These are phyloP conservation scores for Nicotiana rustica DNA, from an alignment of 305 asterid genomes.

Conservation along the genomic window DNA sequence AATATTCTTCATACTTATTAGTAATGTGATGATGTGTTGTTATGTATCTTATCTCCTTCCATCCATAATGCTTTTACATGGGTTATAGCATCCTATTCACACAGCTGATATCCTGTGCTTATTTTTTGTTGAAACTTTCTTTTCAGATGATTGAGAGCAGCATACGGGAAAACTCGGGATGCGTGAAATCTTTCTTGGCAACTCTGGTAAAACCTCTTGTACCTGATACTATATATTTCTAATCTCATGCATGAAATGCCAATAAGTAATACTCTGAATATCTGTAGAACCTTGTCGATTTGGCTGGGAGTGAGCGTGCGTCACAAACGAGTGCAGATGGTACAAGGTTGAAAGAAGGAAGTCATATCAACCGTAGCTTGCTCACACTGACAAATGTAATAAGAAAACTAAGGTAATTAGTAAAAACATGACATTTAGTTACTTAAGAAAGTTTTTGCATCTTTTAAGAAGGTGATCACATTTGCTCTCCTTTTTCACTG, in stretches of 20 bases:
- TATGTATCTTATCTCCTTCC: conserved; percentile 8
- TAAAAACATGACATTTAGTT: not conserved
- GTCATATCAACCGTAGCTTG: conserved; percentile 91
- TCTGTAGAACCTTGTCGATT: conserved; percentile 93
- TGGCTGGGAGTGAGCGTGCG: conserved; percentile 95
- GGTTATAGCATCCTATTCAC: not conserved
- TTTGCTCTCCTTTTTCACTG: not conserved
- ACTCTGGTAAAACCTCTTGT: conserved; percentile 67
- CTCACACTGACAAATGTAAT: conserved; percentile 90
- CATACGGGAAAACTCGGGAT: conserved; percentile 73
- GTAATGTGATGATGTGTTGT: not conserved
- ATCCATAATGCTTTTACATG: conserved; percentile 14
- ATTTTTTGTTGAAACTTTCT: conserved; percentile 28
- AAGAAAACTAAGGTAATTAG: conserved; percentile 79
- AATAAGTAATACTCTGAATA: conserved; percentile 32
- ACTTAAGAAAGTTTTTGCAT: not conserved
- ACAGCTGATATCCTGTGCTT: not conserved
- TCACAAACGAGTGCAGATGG: conserved; percentile 87
- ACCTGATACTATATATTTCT: not conserved
- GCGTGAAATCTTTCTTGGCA: conserved; percentile 80
- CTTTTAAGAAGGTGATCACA: not conserved
- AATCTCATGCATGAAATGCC: conserved; percentile 14
- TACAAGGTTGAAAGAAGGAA: conserved; percentile 90
- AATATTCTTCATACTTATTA: not conserved
- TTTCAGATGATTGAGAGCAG: conserved; percentile 84